phyloP scores from a whole-genome alignment of 2,329 filamentous ascomycete genomes.

The Ceratocystis papillata region DNA sequence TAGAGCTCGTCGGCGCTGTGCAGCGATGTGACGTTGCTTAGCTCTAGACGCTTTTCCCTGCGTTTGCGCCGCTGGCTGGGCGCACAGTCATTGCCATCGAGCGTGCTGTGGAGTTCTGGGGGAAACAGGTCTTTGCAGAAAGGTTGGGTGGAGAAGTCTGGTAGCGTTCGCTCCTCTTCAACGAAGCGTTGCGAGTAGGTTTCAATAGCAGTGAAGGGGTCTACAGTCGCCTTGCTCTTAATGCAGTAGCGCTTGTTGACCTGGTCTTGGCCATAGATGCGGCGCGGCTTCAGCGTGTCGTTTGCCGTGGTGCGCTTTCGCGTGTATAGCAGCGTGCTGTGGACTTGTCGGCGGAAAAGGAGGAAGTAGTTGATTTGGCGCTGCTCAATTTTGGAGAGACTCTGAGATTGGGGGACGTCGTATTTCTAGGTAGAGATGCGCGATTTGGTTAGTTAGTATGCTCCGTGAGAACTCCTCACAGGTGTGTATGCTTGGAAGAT shows the following conservation, averaged over 20 bases:
- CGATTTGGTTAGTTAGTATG: not conserved
- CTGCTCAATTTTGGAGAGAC: constrained; percentile 37
- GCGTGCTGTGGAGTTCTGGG: constrained; percentile 43
- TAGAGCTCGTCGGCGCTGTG: constrained; percentile 44
- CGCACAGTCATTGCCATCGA: constrained; percentile 39
- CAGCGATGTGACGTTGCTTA: constrained; percentile 40
- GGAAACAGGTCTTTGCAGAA: constrained; percentile 47
- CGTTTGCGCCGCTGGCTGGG: constrained; percentile 16
- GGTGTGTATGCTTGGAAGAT: not conserved
- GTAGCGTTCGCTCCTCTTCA: constrained; percentile 42
- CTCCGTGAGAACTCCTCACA: not conserved
- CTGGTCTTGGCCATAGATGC: constrained; percentile 47
- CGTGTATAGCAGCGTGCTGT: constrained; percentile 46
- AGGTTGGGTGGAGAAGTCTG: constrained; percentile 42
- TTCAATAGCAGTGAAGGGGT: constrained; percentile 50
- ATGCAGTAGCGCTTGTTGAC: constrained; percentile 46
- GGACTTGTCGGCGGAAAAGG: constrained; percentile 46
- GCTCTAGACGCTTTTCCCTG: constrained; percentile 39
- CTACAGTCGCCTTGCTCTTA: constrained; percentile 45
- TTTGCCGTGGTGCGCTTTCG: constrained; percentile 38
- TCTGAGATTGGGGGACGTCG: constrained; percentile 38
- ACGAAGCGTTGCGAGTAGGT: constrained; percentile 48
- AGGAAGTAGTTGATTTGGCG: constrained; percentile 43
- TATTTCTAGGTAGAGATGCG: constrained; percentile 36
- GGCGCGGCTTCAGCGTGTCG: constrained; percentile 35